Base-by-base conservation (phyloP, 331 rosid genomes). In the Rhamnella rubrinervis region DNA sequence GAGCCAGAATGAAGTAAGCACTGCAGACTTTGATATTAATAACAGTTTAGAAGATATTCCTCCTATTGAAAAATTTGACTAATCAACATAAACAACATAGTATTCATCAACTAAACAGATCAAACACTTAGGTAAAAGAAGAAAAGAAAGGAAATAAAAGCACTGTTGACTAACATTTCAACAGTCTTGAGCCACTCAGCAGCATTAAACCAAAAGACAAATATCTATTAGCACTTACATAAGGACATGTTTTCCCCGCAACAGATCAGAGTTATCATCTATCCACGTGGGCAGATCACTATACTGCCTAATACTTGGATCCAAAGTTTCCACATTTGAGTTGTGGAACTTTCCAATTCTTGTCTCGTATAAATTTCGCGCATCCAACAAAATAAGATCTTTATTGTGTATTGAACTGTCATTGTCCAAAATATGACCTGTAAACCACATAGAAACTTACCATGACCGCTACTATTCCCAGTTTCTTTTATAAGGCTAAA, bases 271-370 rank as follows among this genome's bases (percentile, higher is more conserved):
- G 50, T 86, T 87, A 73, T 82, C 86, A 81, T 93, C 98, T 53
- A 93, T 84, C 98, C 98, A 93, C 0, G 91, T 82, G 16, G 97
- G 84, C 23, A 93, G 83, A 80, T 93, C 97, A 73, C 97, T 93
- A 58, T 93, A 93, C 82, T 93, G 98, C 71, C 98, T 80, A 58
- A 90, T 87, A 71, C 78, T 77, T 0, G 98, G 96, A 81, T 90
- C 95, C 74, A 90, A 61, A 63, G 98, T 93, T 69, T 76, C 83
- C 70, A 93, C 82, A 71, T 85, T 81, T 21, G 96, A 96, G 20
- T 72, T 83, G 21, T 81, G 71, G 72, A 93, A 90, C 81, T 90
- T 90, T 78, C 98, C 98, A 66, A 93, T 86, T 81, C 98, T 87
- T 18, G 98, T 93, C 83, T 93, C 98, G 12, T 93, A 93, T 14